Evolutionary conservation across 768 basidiomycete genomes (phyloP).

Genomic region (Leccinum aurantiacum): DNA sequence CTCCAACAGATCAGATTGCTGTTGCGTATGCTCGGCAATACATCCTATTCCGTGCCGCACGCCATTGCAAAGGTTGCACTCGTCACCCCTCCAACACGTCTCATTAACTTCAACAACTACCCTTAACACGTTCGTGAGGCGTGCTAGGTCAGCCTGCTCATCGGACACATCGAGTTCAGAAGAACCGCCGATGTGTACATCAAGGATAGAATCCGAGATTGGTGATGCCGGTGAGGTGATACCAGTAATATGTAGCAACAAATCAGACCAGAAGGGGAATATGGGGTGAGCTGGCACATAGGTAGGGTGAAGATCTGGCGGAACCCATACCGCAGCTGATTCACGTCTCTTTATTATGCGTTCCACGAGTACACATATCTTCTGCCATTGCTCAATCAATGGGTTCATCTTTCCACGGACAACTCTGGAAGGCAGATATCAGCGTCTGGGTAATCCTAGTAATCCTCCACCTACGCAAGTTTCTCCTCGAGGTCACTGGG

Average conservation of each 20-base stretch:
- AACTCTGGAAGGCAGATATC: constrained; percentile 43
- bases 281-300: constrained; percentile 71
- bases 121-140: constrained; percentile 79
- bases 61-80: constrained; percentile 77
- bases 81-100: constrained; percentile 80
- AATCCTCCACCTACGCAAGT: constrained; percentile 53
- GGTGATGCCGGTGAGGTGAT: constrained; percentile 24
- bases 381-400: constrained; percentile 90
- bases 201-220: constrained; percentile 14
- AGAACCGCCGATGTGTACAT: constrained; percentile 10
- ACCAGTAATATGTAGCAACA: constrained; percentile 34
- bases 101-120: constrained; percentile 77
- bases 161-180: constrained; percentile 31
- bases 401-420: constrained; percentile 74
- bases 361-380: constrained; percentile 83
- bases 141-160: constrained; percentile 76
- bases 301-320: constrained; percentile 59
- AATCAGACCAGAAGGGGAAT: constrained; percentile 49
- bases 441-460: neutral
- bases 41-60: constrained; percentile 69
- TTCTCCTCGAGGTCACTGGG: constrained; percentile 93
- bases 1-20: constrained; percentile 73
- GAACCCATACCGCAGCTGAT: constrained; percentile 83
- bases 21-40: constrained; percentile 66
- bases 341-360: constrained; percentile 87